Base-by-base conservation (phyloP, 2,329 filamentous ascomycete species). In the Aspergillus costaricaensis region DNA sequence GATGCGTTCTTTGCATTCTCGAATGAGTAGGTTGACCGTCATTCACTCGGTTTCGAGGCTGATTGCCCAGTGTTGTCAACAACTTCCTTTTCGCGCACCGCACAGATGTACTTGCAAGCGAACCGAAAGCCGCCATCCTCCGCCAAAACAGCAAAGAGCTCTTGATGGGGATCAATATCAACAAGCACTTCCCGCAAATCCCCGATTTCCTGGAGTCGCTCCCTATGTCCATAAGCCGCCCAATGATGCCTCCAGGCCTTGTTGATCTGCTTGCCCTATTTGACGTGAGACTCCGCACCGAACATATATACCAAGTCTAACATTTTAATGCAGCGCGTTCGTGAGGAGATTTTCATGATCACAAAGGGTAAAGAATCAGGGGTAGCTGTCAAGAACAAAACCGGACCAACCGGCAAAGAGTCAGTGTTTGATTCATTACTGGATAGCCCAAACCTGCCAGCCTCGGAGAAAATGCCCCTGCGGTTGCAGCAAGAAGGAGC, bases 181-280 rank as follows among this genome's bases (percentile, higher is more conserved):
- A 72, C 49, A 66, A 70, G 39, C 69, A 75, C 50, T 73, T 76
- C 56, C 66, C 67, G 5, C 70, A 67, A 70, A 59, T 72, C 19
- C 58, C 63, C 0, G 67, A 70, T 44, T 62, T 70, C 6, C 58
- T 73, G 21, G 66, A 68, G 12, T 51, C 59, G 27, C 62, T 49
- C 14, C 54, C 54, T 3, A 10, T 23, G 17, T 49, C 43, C 2
- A 56, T 49, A 10, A 56, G 54, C 43, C 54, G 41, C 25, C 19
- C n/a, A 25, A 48, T 56, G 9, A 56, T 56, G 54, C 54, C 54
- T 4, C 43, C 43, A 8, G 54, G 54, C 10, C 17, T 56, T 6
- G 9, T 56, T 39, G 54, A 56, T 32, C 23, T 56, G 54, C 54
- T 56, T 21, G 17, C 27, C 6, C 54, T 49, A 8, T 56, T 56